Base-by-base conservation (phyloP, 352 stramenopile genomes). In the Sclerospora graminicola region DNA sequence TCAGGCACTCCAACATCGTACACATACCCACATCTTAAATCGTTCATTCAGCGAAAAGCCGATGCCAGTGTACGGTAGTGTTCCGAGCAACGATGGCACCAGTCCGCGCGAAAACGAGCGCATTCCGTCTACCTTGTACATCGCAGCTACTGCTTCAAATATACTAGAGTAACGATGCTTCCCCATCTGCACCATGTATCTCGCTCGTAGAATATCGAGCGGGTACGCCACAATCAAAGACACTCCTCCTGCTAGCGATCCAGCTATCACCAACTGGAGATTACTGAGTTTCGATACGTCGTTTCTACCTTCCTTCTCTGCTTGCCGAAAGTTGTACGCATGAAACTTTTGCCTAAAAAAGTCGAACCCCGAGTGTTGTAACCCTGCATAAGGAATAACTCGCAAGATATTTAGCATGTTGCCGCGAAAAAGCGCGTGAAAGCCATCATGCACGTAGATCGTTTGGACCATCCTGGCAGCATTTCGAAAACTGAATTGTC, bases 161-260 rank as follows among this genome's bases (percentile, higher is more conserved):
- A 92, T 62, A 18, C 67, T 87, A 4, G 54, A 69, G 57, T 88
- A 89, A 30, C 81, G 71, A 40, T 82, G 63, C 29, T 80, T 84
- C 1, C 77, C 77, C 45, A 89, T 80, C 66, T 92, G 80, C 38
- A 92, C 80, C 77, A 89, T 88, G 48, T 89, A 92, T 13, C 80
- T 69, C 13, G 80, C 79, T 0, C 81, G 71, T 20, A 92, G 61
- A 45, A 89, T 84, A 51, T 92, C 81, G 15, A 92, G 59, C 29
- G 81, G 81, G 32, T 92, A 92, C 28, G 81, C 76, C 16, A 86
- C 51, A 5, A 84, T 57, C 2, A 89, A 57, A 33, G 81, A 92
- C 4, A 88, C 37, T 8, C 69, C 74, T 41, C 80, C 80, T 13
- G 80, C 77, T 5, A 92, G 54, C 14, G 76, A 89, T 0, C 80